These are phyloP conservation scores for Cyathus striatus DNA, from an alignment of 768 basidiomycete genomes.

Conservation along the genomic window DNA sequence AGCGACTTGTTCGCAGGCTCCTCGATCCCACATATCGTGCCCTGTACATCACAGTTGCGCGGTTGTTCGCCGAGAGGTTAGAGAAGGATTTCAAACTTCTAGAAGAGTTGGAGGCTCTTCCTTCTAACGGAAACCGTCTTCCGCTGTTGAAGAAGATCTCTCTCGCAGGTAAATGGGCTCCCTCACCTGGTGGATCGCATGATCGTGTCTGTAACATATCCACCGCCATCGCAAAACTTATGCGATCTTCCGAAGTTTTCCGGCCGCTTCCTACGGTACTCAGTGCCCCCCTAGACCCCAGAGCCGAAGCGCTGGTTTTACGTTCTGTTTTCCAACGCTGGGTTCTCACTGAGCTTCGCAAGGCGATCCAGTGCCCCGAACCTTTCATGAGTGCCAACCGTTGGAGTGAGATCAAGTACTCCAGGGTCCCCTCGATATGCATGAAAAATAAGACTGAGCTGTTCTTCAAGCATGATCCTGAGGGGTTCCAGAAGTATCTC, in stretches of 20 bases:
- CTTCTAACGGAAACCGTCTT: constrained; percentile 19
- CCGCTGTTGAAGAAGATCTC: constrained; percentile 38
- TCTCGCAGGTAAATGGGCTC: constrained; percentile 69
- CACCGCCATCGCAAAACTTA: constrained; percentile 53
- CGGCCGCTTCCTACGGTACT: constrained; percentile 25
- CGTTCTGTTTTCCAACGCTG: constrained; percentile 57
- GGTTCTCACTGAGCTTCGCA: constrained; percentile 54
- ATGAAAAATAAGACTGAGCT: constrained; percentile 52
- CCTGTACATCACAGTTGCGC: constrained; percentile 57
- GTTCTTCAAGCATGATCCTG: constrained; percentile 56
- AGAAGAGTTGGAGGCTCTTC: constrained; percentile 25
- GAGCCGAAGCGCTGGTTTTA: constrained; percentile 32
- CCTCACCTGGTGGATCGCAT: constrained; percentile 51
- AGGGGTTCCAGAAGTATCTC: constrained; percentile 57
- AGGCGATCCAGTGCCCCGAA: constrained; percentile 42
- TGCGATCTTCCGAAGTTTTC: constrained; percentile 32
- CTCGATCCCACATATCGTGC: constrained; percentile 49
- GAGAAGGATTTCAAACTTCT: constrained; percentile 41
- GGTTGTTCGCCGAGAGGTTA: constrained; percentile 53
- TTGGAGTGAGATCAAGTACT: constrained; percentile 55
- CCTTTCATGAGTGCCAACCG: constrained; percentile 55
- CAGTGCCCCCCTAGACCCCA: constrained; percentile 16
- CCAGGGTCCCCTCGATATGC: constrained; percentile 52
- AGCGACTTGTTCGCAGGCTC: constrained; percentile 35
- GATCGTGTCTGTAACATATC: constrained; percentile 62